Evolutionary conservation across 768 basidiomycete species (phyloP).

Genomic region (Trametes punicea): DNA sequence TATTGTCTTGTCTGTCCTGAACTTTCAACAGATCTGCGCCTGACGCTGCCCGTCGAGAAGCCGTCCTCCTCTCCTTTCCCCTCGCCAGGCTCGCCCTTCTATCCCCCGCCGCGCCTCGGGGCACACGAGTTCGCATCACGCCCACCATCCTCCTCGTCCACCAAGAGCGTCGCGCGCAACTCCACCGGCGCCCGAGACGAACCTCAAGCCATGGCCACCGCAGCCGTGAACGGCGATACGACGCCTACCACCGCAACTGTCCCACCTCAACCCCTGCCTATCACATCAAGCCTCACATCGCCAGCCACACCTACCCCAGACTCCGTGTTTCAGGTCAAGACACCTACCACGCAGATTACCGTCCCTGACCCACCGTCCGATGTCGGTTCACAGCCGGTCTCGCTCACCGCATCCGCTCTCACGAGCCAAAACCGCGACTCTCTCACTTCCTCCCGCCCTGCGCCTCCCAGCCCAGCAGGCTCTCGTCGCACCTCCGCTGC

Average conservation of each 20-base stretch:
- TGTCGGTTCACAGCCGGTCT: constrained; percentile 8
- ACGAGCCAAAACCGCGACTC: constrained; percentile 32
- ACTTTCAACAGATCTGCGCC: constrained; percentile 24
- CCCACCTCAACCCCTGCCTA: constrained; percentile 5
- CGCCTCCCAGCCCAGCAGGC: constrained; percentile 55
- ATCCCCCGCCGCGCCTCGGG: constrained; percentile 64
- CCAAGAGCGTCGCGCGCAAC: constrained; percentile 20
- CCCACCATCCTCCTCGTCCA: constrained; percentile 29
- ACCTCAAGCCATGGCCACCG: background rate
- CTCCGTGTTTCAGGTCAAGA: constrained; percentile 19
- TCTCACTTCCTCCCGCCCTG: constrained; percentile 51
- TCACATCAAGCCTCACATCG: constrained; percentile 6
- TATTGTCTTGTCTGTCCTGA: constrained; percentile 13
- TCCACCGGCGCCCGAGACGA: constrained; percentile 7
- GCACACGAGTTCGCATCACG: constrained; percentile 66
- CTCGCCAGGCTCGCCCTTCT: constrained; percentile 63
- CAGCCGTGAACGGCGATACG: constrained; percentile 6
- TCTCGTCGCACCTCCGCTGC: constrained; percentile 43
- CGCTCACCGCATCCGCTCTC: constrained; percentile 27
- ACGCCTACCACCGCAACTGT: constrained; percentile 12
- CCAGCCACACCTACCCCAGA: constrained; percentile 23
- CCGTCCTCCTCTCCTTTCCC: constrained; percentile 50
- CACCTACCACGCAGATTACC: constrained; percentile 23
- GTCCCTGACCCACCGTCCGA: constrained; percentile 23
- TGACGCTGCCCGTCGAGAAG: constrained; percentile 37